A percentile compares a stretch with the other conserved stretches of the same genome.
phyloP scores from a whole-genome alignment of 2,329 filamentous ascomycete species.

The Neofusicoccum umdonicola region DNA sequence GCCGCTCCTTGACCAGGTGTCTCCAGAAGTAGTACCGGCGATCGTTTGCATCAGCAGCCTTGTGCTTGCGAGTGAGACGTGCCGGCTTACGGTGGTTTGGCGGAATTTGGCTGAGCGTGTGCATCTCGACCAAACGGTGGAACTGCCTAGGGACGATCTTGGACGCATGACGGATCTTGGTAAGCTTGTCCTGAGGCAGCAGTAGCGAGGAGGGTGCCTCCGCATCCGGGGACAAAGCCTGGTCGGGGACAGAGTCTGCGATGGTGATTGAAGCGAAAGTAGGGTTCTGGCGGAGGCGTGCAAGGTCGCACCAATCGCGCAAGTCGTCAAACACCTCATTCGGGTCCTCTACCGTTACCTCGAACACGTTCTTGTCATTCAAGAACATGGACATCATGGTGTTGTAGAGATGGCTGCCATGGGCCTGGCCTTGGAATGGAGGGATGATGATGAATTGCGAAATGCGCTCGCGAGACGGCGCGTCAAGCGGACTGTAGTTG shows the following conservation, averaged over 20 bases:
- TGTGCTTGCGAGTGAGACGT: conserved; percentile 44
- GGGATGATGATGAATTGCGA: conserved; percentile 93
- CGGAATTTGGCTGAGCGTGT: conserved; percentile 60
- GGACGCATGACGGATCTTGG: conserved; percentile 53
- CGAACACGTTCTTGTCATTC: conserved; percentile 65
- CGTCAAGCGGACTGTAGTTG: conserved; percentile 51
- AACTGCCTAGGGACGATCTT: conserved; percentile 81
- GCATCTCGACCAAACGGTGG: conserved; percentile 70
- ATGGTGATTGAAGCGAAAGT: conserved; percentile 56
- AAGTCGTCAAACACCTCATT: conserved; percentile 82
- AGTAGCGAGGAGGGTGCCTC: conserved; percentile 57
- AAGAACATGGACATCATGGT: conserved; percentile 71
- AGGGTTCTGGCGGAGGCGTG: conserved; percentile 58
- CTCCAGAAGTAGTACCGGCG: conserved; percentile 69
- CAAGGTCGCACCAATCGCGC: conserved; percentile 71
- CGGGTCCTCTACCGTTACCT: conserved; percentile 92
- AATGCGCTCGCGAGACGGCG: conserved; percentile 77
- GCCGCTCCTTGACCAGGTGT: conserved; percentile 70
- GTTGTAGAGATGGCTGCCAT: conserved; percentile 78
- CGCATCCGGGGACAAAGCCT: conserved; percentile 54
- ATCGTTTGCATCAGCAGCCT: conserved; percentile 56
- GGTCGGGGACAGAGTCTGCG: conserved; percentile 49
- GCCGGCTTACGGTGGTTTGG: conserved; percentile 46
- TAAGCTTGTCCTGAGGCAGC: conserved; percentile 55
- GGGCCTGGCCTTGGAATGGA: conserved; percentile 76